Evolutionary conservation across 805 yeast genomes (phyloP).

Genomic region (Myxozyma monticola): DNA sequence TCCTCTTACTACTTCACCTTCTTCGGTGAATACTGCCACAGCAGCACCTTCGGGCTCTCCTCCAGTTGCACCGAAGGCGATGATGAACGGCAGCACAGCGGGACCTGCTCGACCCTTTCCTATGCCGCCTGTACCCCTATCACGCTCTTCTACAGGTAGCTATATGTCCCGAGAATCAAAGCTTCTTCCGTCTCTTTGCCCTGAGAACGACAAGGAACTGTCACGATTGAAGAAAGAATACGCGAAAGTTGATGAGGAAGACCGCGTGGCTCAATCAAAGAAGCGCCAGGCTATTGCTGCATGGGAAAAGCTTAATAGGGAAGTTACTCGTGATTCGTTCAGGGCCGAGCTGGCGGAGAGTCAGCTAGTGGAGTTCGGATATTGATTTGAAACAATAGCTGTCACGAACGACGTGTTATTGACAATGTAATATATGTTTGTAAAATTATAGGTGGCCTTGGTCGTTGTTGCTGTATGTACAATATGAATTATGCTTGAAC

Average conservation of each 20-base stretch:
- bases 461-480: not conserved
- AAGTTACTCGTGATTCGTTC: constrained; percentile 18
- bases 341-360: constrained; percentile 23
- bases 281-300: constrained; percentile 20
- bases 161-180: no score
- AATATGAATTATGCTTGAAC: not conserved
- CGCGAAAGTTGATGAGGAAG: constrained; percentile 15
- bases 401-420: no score
- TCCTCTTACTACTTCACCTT: no score
- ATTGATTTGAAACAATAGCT: no score
- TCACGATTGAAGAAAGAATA: constrained; percentile 17
- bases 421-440: no score
- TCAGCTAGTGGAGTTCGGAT: constrained; percentile 22
- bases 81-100: constrained; percentile 13
- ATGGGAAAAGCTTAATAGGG: constrained; percentile 24
- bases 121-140: no score
- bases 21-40: not conserved
- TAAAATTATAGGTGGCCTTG: not conserved
- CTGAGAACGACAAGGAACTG: constrained; percentile 25
- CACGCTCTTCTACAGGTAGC: no score
- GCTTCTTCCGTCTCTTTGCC: constrained; percentile 25
- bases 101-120: no score
- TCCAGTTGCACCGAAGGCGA: constrained; percentile 27
- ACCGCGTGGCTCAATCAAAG: constrained; percentile 8
- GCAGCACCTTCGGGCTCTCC: constrained; percentile 9